These are phyloP conservation scores for Pichia terricola DNA, from an alignment of 1,139 yeast species.

Conservation along the genomic window DNA sequence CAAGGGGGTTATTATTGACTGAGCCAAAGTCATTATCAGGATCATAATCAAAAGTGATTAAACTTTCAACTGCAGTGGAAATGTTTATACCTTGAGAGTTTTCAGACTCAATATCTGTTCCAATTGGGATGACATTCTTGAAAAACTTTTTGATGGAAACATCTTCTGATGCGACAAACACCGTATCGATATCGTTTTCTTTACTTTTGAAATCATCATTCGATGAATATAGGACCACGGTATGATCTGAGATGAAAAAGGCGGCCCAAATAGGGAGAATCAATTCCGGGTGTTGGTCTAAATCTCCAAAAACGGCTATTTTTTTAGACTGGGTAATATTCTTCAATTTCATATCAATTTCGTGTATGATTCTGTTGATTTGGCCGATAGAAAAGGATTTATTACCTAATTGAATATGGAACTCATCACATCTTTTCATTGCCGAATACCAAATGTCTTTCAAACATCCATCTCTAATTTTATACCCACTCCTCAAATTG, in stretches of 20 bases:
- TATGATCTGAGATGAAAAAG: constrained; percentile 20
- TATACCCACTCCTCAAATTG: constrained; percentile 52
- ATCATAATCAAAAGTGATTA: constrained; percentile 11
- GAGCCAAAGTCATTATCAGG: constrained; percentile 14
- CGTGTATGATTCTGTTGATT: constrained; percentile 16
- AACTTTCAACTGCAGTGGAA: background rate
- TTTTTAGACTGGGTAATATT: constrained; percentile 2
- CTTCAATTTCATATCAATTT: constrained; percentile 10
- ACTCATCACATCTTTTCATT: constrained; percentile 10
- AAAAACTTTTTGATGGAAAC: background rate
- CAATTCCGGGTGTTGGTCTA: constrained; percentile 13
- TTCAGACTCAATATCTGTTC: background rate
- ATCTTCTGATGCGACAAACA: background rate
- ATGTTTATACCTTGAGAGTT: background rate
- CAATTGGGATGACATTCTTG: background rate
- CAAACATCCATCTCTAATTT: constrained; percentile 57
- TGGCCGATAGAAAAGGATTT: constrained; percentile 8
- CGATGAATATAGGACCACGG: constrained; percentile 14
- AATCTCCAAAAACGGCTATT: constrained; percentile 19
- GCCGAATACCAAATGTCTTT: constrained; percentile 54
- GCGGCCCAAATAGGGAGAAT: constrained; percentile 17
- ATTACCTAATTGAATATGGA: background rate
- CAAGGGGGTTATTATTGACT: constrained; percentile 26
- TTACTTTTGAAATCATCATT: constrained; percentile 2
- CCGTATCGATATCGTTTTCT: constrained; percentile 2